These are phyloP conservation scores for Colletotrichum viniferum DNA, from an alignment of 2,329 filamentous ascomycete species.

Conservation along the genomic window DNA sequence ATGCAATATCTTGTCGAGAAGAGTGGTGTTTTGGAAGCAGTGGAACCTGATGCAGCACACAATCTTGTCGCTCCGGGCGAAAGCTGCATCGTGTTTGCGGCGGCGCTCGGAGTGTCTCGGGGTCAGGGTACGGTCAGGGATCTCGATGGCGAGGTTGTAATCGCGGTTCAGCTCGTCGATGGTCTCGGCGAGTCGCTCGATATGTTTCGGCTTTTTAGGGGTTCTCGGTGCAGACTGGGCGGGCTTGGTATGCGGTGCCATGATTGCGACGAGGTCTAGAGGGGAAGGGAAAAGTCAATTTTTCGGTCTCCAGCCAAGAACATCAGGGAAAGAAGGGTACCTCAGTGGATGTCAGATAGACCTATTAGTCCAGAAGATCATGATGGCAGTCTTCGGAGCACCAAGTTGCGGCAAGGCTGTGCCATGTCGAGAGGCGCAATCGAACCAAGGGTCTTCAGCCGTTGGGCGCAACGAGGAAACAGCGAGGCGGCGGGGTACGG, in stretches of 20 bases:
- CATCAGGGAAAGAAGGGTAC: background rate
- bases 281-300: background rate
- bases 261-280: background rate
- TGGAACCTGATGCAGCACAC: background rate
- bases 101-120: background rate
- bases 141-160: conserved; percentile 9
- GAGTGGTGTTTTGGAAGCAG: background rate
- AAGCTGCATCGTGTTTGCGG: background rate
- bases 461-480: background rate
- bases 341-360: background rate
- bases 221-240: background rate
- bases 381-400: background rate
- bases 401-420: background rate
- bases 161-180: conserved; percentile 16
- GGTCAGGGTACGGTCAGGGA: background rate
- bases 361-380: background rate
- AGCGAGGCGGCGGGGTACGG: background rate
- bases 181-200: background rate
- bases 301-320: background rate
- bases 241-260: background rate
- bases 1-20: background rate
- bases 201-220: background rate
- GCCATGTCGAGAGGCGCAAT: background rate
- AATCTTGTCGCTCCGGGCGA: conserved; percentile 1
- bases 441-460: background rate